Percentiles rank a stretch among this genome's conserved stretches.
Conservation (phyloP, 2,329 filamentous ascomycete genomes). For the Penicillium sp. region DNA sequence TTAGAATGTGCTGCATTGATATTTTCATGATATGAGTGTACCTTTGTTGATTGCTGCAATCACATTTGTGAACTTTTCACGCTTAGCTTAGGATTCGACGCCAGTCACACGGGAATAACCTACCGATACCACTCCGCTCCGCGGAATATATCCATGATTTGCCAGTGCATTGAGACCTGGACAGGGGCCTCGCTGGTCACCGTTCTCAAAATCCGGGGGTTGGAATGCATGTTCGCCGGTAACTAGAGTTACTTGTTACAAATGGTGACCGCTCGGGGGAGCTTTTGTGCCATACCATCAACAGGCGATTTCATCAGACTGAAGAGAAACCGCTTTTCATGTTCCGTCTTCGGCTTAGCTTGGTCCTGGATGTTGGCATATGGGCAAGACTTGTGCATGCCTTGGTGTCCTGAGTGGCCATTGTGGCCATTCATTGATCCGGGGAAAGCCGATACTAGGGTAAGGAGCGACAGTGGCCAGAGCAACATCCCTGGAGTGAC, state of each 20-base stretch:
- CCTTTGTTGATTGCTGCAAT: slow-evolving; percentile 37
- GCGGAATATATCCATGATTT: slow-evolving; percentile 45
- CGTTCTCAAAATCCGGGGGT: slow-evolving; percentile 32
- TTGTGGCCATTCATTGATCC: slow-evolving; percentile 3
- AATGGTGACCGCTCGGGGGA: background rate
- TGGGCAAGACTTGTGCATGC: slow-evolving; percentile 19
- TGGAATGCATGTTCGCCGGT: slow-evolving; percentile 36
- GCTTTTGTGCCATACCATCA: slow-evolving; percentile 20
- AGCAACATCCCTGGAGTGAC: slow-evolving; percentile 5
- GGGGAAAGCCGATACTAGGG: slow-evolving; percentile 9
- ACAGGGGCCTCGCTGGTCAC: slow-evolving; percentile 42
- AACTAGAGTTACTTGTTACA: slow-evolving; percentile 21
- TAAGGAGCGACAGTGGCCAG: slow-evolving; percentile 11
- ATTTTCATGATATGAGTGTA: background rate
- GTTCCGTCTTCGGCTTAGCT: background rate
- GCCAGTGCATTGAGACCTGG: slow-evolving; percentile 45
- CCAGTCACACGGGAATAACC: background rate
- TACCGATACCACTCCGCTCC: slow-evolving; percentile 38
- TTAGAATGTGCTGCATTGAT: background rate
- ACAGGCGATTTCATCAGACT: slow-evolving; percentile 23
- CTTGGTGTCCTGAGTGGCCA: slow-evolving; percentile 3
- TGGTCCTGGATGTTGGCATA: slow-evolving; percentile 14
- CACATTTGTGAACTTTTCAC: slow-evolving; percentile 27
- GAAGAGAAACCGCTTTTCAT: slow-evolving; percentile 26
- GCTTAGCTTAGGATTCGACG: slow-evolving; percentile 1